Conservation (phyloP, 192 early-diverging fungal genomes). For the Mortierella hygrophila region DNA sequence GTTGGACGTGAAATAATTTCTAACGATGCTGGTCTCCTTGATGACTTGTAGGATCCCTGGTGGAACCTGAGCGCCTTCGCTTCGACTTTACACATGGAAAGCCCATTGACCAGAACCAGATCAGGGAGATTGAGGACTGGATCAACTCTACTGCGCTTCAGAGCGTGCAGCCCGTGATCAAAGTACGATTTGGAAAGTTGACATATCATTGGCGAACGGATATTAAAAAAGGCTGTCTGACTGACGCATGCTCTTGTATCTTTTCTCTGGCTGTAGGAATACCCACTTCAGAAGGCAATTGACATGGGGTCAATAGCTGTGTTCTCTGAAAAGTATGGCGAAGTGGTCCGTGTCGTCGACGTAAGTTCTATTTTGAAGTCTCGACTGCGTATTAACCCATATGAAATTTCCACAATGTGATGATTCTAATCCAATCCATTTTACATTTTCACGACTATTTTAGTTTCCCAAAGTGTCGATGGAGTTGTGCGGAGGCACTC, state of each 20-base stretch:
- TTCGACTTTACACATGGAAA: conserved; percentile 72
- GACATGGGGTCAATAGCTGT: conserved; percentile 63
- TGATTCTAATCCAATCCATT: not conserved
- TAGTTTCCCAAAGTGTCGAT: conserved; percentile 61
- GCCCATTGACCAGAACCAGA: conserved; percentile 57
- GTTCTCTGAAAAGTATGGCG: conserved; percentile 70
- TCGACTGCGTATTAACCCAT: too few relatives aligned
- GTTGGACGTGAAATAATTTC: not conserved
- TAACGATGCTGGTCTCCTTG: not conserved
- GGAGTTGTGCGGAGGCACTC: conserved; percentile 72
- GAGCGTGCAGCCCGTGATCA: conserved; percentile 49
- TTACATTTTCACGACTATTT: not conserved
- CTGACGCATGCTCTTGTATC: not conserved
- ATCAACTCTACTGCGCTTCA: conserved; percentile 60
- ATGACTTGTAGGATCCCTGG: conserved; percentile 55
- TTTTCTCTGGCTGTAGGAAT: conserved; percentile 27
- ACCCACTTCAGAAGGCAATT: conserved; percentile 63
- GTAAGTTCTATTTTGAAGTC: conserved; percentile 40
- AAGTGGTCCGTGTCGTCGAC: conserved; percentile 66
- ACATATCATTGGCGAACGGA: not conserved
- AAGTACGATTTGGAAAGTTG: conserved; percentile 3
- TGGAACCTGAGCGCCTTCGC: conserved; percentile 62
- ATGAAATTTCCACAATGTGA: too few relatives aligned
- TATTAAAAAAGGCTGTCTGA: not conserved
- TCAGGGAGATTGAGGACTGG: conserved; percentile 63